Evolutionary conservation across 2,329 filamentous ascomycete genomes (phyloP), one percentile per base, ranked within the genome.

Genomic region (Botrytis galanthina): DNA sequence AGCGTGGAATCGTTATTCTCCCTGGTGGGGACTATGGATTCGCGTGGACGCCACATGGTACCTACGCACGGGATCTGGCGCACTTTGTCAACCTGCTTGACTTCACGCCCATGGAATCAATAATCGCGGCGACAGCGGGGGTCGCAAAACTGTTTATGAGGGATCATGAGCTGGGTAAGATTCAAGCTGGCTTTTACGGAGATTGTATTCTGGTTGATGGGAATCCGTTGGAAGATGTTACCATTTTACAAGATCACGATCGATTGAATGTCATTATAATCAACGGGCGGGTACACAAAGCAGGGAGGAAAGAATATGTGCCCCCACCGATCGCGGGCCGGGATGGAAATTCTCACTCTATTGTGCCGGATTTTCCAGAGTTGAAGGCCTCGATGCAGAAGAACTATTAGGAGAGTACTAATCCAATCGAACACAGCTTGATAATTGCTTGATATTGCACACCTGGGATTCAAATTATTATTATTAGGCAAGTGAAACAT

Each of bases 21-120:
- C 84, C 84, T 35, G 83, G 83, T 54, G 83, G 81, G 44, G 83
- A 85, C 73, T 86, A 85, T 62, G 83, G 84, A 20, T 85, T 85
- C 73, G 82, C 83, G 1, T 85, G 83, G 84, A 84, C 82, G 1
- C 83, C 83, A 0, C 83, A 85, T 66, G 83, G 84, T 8, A 85
- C 84, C 0, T 85, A 85, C 75, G 83, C 84, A 1, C 79, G 84
- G 0, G 84, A 86, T 73, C 80, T 85, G 8, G 81, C 81, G 48
- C 84, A 85, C 72, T 85, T 86, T 70, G 81, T 83, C 20, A 83
- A 84, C 10, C 77, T 84, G 0, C 77, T 86, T 5, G 83, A 79
- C 6, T 85, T 85, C 75, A 85, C 84, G 0, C 79, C 83, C 0
- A 80, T 81, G 73, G 84, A 86, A 74, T 75, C 82, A 2, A 81